These are phyloP conservation scores for Triangularia setosa DNA, from an alignment of 2,329 filamentous ascomycete genomes.

Conservation along the genomic window DNA sequence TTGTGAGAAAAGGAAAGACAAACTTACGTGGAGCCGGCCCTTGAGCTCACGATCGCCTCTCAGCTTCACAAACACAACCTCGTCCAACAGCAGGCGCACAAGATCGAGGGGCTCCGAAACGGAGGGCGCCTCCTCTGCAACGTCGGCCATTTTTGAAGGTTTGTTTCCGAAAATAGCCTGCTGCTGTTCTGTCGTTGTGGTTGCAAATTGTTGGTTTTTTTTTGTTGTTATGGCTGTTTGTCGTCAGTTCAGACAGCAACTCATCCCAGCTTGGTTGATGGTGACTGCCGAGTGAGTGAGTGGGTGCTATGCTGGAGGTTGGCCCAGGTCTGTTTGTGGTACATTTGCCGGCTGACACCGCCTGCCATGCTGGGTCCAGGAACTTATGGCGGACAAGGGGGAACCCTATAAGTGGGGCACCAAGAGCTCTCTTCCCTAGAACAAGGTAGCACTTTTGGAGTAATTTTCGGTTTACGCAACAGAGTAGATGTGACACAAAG, in stretches of 20 bases:
- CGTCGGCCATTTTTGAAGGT: constrained; percentile 80
- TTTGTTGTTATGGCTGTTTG: neutral
- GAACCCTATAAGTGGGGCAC: neutral
- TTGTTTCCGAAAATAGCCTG: neutral
- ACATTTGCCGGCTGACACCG: neutral
- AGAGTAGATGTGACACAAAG: neutral
- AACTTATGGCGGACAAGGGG: neutral
- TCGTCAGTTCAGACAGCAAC: neutral
- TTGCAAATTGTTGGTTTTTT: neutral
- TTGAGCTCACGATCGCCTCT: constrained; percentile 93
- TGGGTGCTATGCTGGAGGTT: neutral
- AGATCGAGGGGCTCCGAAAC: constrained; percentile 93
- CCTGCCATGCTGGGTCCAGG: neutral
- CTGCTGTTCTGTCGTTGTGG: neutral
- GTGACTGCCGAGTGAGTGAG: neutral
- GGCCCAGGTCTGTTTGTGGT: neutral
- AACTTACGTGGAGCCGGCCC: constrained; percentile 83
- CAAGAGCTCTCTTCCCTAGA: neutral
- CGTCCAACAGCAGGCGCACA: constrained; percentile 88
- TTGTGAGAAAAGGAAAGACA: neutral
- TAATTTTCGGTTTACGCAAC: neutral
- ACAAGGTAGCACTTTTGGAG: too few species aligned
- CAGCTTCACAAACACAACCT: constrained; percentile 95
- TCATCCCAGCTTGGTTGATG: neutral
- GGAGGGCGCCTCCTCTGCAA: constrained; percentile 66